Evolutionary conservation across 2,329 filamentous ascomycete species (phyloP).

Genomic region (Diaporthe sp.): DNA sequence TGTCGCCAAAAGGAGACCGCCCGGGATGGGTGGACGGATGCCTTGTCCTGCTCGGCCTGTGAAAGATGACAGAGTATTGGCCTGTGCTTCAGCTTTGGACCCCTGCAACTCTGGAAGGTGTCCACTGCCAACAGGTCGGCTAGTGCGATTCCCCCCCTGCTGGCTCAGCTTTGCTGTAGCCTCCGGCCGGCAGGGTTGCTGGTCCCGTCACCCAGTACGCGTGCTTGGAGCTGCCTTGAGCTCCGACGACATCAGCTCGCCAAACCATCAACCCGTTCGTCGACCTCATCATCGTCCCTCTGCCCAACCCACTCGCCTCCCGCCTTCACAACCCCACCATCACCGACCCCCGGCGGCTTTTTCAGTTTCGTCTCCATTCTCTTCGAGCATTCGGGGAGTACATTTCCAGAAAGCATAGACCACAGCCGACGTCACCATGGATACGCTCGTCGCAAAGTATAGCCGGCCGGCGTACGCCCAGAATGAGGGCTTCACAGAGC

Average conservation of each 20-base stretch:
- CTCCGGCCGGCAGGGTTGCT: constrained; percentile 38
- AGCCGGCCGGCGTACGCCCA: constrained; percentile 80
- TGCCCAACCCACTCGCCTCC: constrained; percentile 21
- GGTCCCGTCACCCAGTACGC: constrained; percentile 33
- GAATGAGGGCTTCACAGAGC: constrained; percentile 78
- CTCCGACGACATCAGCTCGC: constrained; percentile 38
- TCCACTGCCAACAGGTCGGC: constrained; percentile 13
- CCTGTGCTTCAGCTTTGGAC: constrained; percentile 27
- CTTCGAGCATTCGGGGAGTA: constrained; percentile 71
- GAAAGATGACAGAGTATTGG: constrained; percentile 29
- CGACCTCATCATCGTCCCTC: constrained; percentile 34
- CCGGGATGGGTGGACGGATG: not conserved
- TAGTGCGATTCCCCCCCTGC: not conserved
- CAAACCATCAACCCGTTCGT: constrained; percentile 24
- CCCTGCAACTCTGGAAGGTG: constrained; percentile 21
- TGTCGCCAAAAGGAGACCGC: constrained; percentile 28
- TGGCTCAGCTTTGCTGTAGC: constrained; percentile 20
- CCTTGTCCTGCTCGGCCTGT: not conserved
- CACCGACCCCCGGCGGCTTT: not conserved
- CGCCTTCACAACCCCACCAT: constrained; percentile 20
- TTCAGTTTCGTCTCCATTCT: not conserved
- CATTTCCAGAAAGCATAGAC: constrained; percentile 79
- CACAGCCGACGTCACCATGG: constrained; percentile 71
- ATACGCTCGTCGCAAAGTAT: constrained; percentile 93
- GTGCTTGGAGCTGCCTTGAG: constrained; percentile 42